Base-by-base conservation (phyloP, 768 basidiomycete species). In the Podaxis sp. region DNA sequence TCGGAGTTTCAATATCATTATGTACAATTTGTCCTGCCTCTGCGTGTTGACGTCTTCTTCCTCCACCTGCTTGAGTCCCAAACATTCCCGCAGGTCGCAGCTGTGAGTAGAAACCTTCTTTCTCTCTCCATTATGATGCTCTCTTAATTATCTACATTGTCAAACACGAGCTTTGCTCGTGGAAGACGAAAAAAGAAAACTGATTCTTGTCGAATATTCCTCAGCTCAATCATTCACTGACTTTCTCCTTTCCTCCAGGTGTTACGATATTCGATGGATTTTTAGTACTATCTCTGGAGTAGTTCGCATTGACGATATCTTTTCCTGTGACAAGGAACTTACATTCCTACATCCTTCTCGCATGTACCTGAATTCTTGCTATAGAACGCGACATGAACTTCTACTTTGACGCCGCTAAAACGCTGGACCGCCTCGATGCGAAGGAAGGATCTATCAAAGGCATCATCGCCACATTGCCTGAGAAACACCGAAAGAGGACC, bases 391-490 rank as follows among this genome's bases (percentile, higher is more conserved):
- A 75, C 48, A 96, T 97, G 95, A 96, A 96, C 80, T 95, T 96
- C 78, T 97, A 97, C 79, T 94, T 94, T 78, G 89, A 93, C 73
- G 93, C 94, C 66, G 89, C 89, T 67, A 82, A 87, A 69, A 82
- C 87, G 4, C 79, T 98, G 68, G 94, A 96, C 72, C 88, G 88
- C 67, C 82, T 98, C 63, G 91, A 96, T 72, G 84, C 86, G 49
- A 95, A 90, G 73, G 83, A 94, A 74, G 95, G 95, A n/a, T 96
- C 93, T 13, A 90, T 98, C 71, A 95, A 96, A 71, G 85, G 95
- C 58, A 75, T 94, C 37, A 77, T 96, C 46, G 85, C 86, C 20
- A 84, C 85, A 59, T 78, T 95, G 30, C 85, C 90, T 28, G 86
- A 88, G 71, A 88, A 88, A 75, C 82, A 84, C 67, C 83, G 89